A percentile compares a stretch with the other conserved stretches of the same genome.
phyloP scores from a whole-genome alignment of 495 filamentous ascomycete genomes.

The Pseudoneurospora amorphoporcata region DNA sequence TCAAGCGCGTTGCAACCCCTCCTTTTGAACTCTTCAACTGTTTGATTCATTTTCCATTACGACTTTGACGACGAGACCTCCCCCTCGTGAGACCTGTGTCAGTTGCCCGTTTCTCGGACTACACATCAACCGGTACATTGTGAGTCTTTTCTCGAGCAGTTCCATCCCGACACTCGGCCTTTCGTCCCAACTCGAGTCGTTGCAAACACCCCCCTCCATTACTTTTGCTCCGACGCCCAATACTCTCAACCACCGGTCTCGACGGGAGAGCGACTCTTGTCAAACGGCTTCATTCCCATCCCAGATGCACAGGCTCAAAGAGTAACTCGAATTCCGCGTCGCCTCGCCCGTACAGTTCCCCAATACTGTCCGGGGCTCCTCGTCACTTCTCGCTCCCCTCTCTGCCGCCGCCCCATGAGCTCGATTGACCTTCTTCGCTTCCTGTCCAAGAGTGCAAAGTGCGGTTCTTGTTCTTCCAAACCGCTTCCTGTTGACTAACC shows the following conservation, averaged over 20 bases:
- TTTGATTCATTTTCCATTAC: not conserved
- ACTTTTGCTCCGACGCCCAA: not conserved
- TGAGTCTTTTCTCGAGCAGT: not conserved
- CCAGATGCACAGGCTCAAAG: not conserved
- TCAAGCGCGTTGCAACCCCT: not conserved
- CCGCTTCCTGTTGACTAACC: constrained; percentile 3
- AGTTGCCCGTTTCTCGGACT: not conserved
- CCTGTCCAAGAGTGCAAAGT: constrained; percentile 95
- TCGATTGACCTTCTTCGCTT: constrained; percentile 86
- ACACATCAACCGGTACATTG: not conserved
- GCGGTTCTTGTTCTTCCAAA: constrained; percentile 23
- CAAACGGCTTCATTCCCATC: not conserved
- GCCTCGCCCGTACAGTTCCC: not conserved
- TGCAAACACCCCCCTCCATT: not conserved
- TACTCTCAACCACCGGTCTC: not conserved
- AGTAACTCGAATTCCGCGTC: not conserved
- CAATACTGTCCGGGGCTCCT: constrained; percentile 1
- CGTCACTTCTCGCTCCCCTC: not conserved
- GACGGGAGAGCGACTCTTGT: not conserved
- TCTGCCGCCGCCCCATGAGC: constrained; percentile 53
- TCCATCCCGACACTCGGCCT: not conserved
- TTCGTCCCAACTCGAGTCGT: not conserved
- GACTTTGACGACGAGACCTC: not conserved
- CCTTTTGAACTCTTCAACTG: not conserved
- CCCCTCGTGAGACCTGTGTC: not conserved